Conservation (phyloP, 108 stramenopile genomes). For the Fistulifera solaris region DNA sequence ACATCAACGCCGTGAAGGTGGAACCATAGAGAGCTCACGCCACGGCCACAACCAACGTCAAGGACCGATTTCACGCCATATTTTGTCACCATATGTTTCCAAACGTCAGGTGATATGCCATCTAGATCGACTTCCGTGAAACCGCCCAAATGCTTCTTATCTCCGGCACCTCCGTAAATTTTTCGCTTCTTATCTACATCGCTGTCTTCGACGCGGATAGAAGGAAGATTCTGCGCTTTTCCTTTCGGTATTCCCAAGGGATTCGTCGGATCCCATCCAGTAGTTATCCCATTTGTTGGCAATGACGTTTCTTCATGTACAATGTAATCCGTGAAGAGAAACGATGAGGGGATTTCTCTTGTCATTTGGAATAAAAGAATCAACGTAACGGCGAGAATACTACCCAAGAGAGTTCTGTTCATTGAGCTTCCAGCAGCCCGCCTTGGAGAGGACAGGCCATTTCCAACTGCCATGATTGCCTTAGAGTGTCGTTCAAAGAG, state of each 20-base stretch:
- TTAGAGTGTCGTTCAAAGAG: no score
- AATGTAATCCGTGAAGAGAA: no score
- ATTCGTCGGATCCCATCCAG: not conserved
- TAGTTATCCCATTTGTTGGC: no score
- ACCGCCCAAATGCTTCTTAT: slow-evolving; percentile 69
- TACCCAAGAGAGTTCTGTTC: no score
- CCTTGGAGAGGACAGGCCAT: no score
- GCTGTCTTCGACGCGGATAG: slow-evolving; percentile 21
- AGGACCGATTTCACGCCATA: slow-evolving; percentile 59
- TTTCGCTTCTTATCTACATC: slow-evolving; percentile 15
- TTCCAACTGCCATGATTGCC: no score
- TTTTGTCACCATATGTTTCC: slow-evolving; percentile 33
- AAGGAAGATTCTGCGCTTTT: slow-evolving; percentile 21
- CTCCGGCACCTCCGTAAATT: slow-evolving; percentile 60
- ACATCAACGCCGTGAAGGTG: slow-evolving; percentile 38
- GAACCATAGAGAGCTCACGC: slow-evolving; percentile 62
- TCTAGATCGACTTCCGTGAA: slow-evolving; percentile 49
- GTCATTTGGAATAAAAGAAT: no score
- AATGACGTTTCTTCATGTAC: no score
- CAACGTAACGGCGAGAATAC: no score
- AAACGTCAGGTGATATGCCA: slow-evolving; percentile 42
- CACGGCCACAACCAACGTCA: slow-evolving; percentile 80
- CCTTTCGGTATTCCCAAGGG: slow-evolving; percentile 24
- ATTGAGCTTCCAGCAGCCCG: no score
- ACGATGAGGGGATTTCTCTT: no score